Conservation (phyloP, 805 yeast genomes). For the Myxozyma lipomycoides region DNA sequence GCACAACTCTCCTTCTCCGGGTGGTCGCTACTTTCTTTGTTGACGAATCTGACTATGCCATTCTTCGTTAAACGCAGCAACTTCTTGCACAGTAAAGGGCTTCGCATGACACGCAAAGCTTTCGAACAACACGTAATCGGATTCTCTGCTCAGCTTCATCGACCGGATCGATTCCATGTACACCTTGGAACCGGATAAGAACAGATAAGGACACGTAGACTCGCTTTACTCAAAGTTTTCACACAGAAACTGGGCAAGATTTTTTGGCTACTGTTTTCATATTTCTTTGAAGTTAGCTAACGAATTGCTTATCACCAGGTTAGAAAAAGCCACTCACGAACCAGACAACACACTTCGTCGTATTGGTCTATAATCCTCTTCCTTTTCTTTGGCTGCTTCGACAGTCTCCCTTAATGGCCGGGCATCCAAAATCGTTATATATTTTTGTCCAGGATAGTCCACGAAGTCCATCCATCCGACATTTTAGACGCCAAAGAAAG, state of each 20-base stretch:
- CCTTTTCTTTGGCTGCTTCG: too few species aligned
- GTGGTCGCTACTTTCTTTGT: not conserved
- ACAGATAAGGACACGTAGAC: not conserved
- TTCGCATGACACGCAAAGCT: not conserved
- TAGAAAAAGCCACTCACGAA: not conserved
- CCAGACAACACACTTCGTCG: not conserved
- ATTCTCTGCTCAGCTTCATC: not conserved
- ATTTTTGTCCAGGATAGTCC: too few species aligned
- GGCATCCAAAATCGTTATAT: too few species aligned
- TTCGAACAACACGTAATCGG: not conserved
- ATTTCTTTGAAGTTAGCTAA: not conserved
- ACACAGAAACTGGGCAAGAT: not conserved
- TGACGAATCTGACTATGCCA: not conserved
- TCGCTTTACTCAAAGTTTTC: not conserved
- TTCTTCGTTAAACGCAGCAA: not conserved
- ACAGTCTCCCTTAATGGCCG: too few species aligned
- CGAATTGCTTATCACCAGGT: not conserved
- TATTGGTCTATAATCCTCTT: too few species aligned
- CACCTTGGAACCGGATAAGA: not conserved
- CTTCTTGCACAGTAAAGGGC: not conserved
- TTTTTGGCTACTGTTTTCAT: not conserved
- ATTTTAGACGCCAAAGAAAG: not conserved
- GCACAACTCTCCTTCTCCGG: not conserved
- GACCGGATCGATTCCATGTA: not conserved
- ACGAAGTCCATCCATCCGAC: too few species aligned